Base-by-base conservation (phyloP, 495 filamentous ascomycete genomes). In the Aspergillus heteromorphus region DNA sequence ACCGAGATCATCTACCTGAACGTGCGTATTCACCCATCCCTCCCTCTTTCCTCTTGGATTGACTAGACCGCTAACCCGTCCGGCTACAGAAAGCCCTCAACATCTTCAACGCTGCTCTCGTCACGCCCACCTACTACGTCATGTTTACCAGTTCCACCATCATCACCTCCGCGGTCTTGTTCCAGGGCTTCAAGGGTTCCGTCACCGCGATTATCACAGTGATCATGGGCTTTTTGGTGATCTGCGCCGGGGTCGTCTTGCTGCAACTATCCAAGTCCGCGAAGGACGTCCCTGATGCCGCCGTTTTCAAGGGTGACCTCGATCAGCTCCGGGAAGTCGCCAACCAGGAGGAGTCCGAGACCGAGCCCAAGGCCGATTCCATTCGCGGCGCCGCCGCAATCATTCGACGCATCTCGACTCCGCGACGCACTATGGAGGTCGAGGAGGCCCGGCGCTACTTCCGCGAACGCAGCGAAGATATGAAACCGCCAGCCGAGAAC, bases 71-170 rank as follows among this genome's bases (percentile, higher is more conserved):
- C 9, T 42, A n/a, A 14, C 3, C 69, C 78, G 57, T 78, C 59
- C 14, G 10, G 20, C 29, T 60, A 60, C 72, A 98, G 93, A 98
- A 98, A 97, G 93, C 93, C 16, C 79, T 98, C 38, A 98, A 98
- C 67, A 63, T 98, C 43, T 98, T 93, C 78, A 98, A 98, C 65
- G 95, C 93, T 25, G 93, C 93, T 1, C 81, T 98, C 54, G 93
- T 98, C 49, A 98, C 93, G 0, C 93, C 93, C 0, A 98, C 93
- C 4, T 98, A 98, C 72, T 98, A 98, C 65, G 93, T 98, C 56
- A 91, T 89, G 75, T 98, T 98, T 69, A 98, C 93, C 41, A 93
- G 84, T 61, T 84, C 89, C 14, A 98, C 93, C 4, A 96, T 98
- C 58, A 82, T 97, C 55, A 92, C 90, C 7, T 96, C 91, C 0